Base-by-base conservation (phyloP, 1,284 basidiomycete genomes). In the Cutaneotrichosporon sp. region DNA sequence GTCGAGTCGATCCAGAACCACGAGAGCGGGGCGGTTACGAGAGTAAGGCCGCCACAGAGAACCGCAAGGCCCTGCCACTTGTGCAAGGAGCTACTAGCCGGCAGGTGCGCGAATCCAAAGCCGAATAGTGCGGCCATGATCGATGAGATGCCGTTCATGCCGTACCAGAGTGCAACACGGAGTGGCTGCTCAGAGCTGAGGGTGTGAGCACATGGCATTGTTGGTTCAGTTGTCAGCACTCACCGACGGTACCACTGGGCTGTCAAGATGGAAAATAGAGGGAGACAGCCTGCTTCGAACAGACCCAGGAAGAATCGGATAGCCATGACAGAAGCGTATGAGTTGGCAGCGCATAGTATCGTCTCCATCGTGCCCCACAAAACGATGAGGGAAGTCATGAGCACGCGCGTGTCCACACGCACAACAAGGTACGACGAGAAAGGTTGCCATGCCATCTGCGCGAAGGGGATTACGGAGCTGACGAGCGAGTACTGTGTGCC, bases 41-140 rank as follows among this genome's bases (percentile, higher is more conserved):
- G 59, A 12, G 76, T 76, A 46, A 74, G 56, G 49, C 69, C 49
- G 6, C 70, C 71, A 31, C 62, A 63, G 44, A 75, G 54, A 38
- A 77, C 62, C 66, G 74, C 76, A 51, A 76, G 62, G 29, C 72
- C 58, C 51, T 76, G 73, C 65, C 75, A 76, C 37, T 24, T 38
- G 37, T 20, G 16, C 37, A 38, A 14, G 22, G 62, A 51, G 43
- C 66, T 55, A 17, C 76, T 59, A 43, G 53, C 49, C 14, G 55
- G 37, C 68, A 29, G 41, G 14, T 50, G 22, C 20, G 38, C 26
- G 26, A 34, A 29, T 12, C 38, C 45, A 16, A 55, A 25, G 8
- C 63, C 59, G 42, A 65, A 42, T 29, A 65, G 43, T 9, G 63
- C 60, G 4, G 63, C 67, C 25, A 68, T 33, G 43, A 67, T 64